A percentile compares a stretch with the other conserved stretches of the same genome.
These are phyloP conservation scores for Oryza glaberrima DNA, from an alignment of 176 grass and related monocot genomes.

Conservation along the genomic window DNA sequence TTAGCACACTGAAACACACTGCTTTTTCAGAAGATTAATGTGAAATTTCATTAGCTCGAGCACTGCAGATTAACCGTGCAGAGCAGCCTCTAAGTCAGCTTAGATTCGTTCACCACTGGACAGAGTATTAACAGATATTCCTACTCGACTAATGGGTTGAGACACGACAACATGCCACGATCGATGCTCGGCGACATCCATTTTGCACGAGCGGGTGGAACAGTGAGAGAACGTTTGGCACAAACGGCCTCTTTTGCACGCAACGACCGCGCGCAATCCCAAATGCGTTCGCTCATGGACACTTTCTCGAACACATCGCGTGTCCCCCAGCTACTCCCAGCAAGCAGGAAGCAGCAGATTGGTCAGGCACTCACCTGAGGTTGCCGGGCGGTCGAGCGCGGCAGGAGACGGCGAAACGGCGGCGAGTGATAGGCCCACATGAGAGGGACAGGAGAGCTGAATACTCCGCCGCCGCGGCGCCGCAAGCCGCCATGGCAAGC, in stretches of 20 bases:
- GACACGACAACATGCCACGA: background rate
- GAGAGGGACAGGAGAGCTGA: background rate
- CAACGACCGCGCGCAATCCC: background rate
- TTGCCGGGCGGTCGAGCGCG: constrained; percentile 36
- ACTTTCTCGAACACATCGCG: background rate
- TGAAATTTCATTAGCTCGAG: background rate
- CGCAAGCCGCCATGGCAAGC: background rate
- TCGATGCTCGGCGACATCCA: background rate
- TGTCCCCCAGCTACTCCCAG: background rate
- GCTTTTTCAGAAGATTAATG: background rate
- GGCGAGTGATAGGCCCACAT: constrained; percentile 1
- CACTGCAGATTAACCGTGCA: background rate
- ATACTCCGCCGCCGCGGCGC: constrained; percentile 2
- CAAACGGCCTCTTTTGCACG: background rate
- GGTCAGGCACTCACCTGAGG: constrained; percentile 42
- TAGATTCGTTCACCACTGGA: background rate
- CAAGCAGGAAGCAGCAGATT: no score
- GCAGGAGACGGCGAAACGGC: constrained; percentile 40
- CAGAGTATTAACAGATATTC: background rate
- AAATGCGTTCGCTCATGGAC: background rate
- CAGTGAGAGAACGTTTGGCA: background rate
- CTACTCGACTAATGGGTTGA: background rate
- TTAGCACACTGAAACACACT: background rate
- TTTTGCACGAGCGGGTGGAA: background rate
- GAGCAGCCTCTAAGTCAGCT: background rate